These are phyloP conservation scores for Leccinum longicurvipes DNA, from an alignment of 768 basidiomycete species.

Conservation along the genomic window DNA sequence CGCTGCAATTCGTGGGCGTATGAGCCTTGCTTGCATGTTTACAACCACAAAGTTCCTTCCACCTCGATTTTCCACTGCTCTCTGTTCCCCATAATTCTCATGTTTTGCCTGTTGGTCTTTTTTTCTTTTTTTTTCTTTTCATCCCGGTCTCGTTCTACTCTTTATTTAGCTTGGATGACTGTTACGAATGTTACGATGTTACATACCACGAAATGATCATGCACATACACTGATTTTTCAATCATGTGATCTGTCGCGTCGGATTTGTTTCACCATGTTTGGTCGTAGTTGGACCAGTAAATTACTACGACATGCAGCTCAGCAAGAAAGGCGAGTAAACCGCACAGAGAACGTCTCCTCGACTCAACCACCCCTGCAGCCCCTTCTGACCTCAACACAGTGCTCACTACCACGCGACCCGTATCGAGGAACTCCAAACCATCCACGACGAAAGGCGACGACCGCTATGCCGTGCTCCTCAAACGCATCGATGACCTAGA, in stretches of 20 bases:
- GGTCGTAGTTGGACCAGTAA: constrained; percentile 5
- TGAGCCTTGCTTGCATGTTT: constrained; percentile 1
- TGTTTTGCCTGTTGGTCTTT: constrained; percentile 10
- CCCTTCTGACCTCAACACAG: constrained; percentile 29
- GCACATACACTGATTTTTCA: constrained; percentile 14
- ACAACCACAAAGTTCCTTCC: background rate
- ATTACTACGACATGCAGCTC: constrained; percentile 35
- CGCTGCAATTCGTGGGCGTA: background rate
- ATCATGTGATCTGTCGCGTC: constrained; percentile 18
- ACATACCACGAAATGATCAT: constrained; percentile 20
- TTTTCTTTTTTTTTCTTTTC: too few relatives aligned
- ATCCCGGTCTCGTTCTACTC: constrained; percentile 2
- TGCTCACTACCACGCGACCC: constrained; percentile 20
- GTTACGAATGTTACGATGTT: constrained; percentile 29
- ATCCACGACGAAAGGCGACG: constrained; percentile 23
- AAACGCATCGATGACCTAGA: constrained; percentile 65
- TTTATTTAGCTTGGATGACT: constrained; percentile 20
- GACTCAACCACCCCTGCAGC: constrained; percentile 1
- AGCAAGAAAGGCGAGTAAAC: constrained; percentile 28
- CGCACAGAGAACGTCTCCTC: too few relatives aligned
- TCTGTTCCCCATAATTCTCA: constrained; percentile 2
- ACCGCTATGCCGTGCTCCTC: constrained; percentile 55
- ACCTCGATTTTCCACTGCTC: constrained; percentile 8
- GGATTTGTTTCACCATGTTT: constrained; percentile 23
- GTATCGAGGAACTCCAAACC: constrained; percentile 28